phyloP scores from a whole-genome alignment of 176 grass and related monocot species.

The Carex parvula region DNA sequence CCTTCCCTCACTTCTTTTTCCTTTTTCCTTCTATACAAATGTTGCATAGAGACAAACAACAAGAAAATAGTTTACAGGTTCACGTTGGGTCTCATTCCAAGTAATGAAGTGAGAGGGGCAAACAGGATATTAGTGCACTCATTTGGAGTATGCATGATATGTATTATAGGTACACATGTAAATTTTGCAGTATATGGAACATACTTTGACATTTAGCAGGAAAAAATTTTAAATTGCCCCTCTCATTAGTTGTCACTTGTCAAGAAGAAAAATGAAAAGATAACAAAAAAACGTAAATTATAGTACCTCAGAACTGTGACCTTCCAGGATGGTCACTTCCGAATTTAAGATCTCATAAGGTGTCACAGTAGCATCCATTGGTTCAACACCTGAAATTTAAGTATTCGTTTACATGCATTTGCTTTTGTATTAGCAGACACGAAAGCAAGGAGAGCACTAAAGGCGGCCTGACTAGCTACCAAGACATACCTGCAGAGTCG shows the following conservation, averaged over 20 bases:
- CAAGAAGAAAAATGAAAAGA: not conserved
- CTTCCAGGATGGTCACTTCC: conserved; percentile 92
- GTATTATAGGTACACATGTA: not conserved
- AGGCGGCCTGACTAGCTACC: conserved; percentile 17
- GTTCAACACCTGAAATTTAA: conserved; percentile 44
- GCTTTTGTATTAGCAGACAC: conserved; percentile 16
- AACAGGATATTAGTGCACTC: not conserved
- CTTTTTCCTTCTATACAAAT: not conserved
- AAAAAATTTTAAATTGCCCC: not conserved
- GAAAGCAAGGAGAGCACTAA: conserved; percentile 15
- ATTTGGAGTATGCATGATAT: not conserved
- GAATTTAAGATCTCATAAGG: conserved; percentile 69
- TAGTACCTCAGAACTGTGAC: conserved; percentile 87
- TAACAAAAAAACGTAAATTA: not conserved
- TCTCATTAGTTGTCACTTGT: not conserved
- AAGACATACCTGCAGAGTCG: conserved; percentile 15
- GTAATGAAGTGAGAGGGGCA: not conserved
- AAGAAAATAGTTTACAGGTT: not conserved
- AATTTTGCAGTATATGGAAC: not conserved
- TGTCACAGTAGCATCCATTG: conserved; percentile 55
- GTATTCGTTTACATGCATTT: conserved; percentile 18
- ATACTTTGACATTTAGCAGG: not conserved
- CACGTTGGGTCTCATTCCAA: not conserved
- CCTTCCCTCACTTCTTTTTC: not conserved
- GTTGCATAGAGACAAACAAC: not conserved